phyloP scores from a whole-genome alignment of 2,329 filamentous ascomycete genomes.

The Arthrobotrys pseudoclavata region DNA sequence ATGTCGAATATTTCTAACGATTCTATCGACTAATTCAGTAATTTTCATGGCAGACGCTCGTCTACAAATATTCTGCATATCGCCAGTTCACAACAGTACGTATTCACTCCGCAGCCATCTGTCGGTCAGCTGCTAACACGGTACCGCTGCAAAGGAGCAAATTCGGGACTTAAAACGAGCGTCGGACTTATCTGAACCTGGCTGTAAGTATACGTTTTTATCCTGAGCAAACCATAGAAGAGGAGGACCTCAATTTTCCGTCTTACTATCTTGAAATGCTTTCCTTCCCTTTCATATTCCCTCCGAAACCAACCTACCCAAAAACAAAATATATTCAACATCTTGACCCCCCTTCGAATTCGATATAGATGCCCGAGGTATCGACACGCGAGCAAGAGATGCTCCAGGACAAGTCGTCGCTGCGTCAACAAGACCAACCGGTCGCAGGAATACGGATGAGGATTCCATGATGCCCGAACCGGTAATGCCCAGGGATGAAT shows the following conservation, averaged over 20 bases:
- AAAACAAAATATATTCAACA: constrained; percentile 48
- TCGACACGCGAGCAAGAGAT: constrained; percentile 42
- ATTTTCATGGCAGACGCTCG: constrained; percentile 8
- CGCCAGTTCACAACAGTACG: constrained; percentile 56
- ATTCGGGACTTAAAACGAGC: constrained; percentile 45
- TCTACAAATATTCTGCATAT: constrained; percentile 51
- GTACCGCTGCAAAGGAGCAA: constrained; percentile 38
- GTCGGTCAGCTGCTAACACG: constrained; percentile 6
- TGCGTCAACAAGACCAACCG: constrained; percentile 26
- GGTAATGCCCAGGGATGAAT: constrained; percentile 44
- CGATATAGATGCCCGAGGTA: constrained; percentile 45
- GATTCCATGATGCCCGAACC: constrained; percentile 50
- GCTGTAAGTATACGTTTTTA: constrained; percentile 59
- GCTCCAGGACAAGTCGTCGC: constrained; percentile 19
- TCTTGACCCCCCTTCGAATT: constrained; percentile 50
- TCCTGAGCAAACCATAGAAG: constrained; percentile 37
- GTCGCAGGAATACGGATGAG: constrained; percentile 47
- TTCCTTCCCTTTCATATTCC: constrained; percentile 7
- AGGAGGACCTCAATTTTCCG: constrained; percentile 4
- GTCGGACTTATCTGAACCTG: constrained; percentile 30
- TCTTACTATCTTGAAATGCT: constrained; percentile 1
- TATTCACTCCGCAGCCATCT: neutral
- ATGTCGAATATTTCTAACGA: neutral
- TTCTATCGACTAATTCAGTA: neutral
- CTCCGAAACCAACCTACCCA: constrained; percentile 13